phyloP scores from a whole-genome alignment of 2,329 filamentous ascomycete genomes.

The Orbilia brochopaga region DNA sequence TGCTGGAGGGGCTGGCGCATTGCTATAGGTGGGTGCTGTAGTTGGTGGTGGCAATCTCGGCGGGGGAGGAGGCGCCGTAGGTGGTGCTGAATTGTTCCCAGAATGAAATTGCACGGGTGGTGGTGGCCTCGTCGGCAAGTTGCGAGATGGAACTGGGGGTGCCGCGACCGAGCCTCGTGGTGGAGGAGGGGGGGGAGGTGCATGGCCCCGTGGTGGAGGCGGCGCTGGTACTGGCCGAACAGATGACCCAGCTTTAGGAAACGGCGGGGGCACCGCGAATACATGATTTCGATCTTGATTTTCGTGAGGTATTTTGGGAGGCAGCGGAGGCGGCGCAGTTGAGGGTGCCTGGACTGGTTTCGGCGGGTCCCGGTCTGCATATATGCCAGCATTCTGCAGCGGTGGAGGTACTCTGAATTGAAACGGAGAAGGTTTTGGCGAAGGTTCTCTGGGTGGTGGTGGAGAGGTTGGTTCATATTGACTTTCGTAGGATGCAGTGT shows the following conservation, averaged over 20 bases:
- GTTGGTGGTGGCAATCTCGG: conserved; percentile 57
- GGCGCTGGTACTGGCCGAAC: conserved; percentile 67
- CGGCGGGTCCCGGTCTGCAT: conserved; percentile 68
- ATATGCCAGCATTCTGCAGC: conserved; percentile 87
- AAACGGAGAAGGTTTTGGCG: conserved; percentile 58
- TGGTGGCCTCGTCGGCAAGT: conserved; percentile 56
- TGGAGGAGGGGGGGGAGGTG: conserved; percentile 69
- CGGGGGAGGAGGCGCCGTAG: conserved; percentile 56
- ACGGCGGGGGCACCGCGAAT: conserved; percentile 81
- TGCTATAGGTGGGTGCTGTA: conserved; percentile 56
- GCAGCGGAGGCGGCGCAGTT: conserved; percentile 64
- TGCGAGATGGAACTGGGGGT: conserved; percentile 59
- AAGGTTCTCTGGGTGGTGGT: conserved; percentile 15
- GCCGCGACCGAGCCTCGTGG: conserved; percentile 60
- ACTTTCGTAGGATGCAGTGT: conserved; percentile 4
- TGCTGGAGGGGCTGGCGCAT: conserved; percentile 58
- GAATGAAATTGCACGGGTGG: conserved; percentile 58
- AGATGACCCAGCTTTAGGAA: conserved; percentile 62
- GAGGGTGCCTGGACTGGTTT: conserved; percentile 72
- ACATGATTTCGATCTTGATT: conserved; percentile 66
- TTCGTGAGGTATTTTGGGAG: conserved; percentile 66
- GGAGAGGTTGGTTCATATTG: conserved; percentile 31
- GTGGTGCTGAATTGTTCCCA: conserved; percentile 15
- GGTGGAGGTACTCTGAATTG: conserved; percentile 86
- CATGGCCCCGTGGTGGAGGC: conserved; percentile 59